These are phyloP conservation scores for Phialocephala sp. DNA, from an alignment of 2,329 filamentous ascomycete species.

Conservation along the genomic window DNA sequence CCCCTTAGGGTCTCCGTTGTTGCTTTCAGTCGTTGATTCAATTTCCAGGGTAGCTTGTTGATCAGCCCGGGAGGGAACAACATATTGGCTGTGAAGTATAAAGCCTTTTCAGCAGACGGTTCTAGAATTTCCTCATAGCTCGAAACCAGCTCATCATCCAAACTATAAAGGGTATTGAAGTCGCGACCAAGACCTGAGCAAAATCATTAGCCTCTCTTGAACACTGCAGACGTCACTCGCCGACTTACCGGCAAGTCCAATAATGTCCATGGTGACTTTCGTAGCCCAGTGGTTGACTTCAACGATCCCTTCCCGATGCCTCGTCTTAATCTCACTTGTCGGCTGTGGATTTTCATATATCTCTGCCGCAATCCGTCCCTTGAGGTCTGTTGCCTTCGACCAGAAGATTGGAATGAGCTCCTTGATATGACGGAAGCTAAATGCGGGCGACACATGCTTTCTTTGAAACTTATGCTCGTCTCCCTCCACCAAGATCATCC, in stretches of 20 bases:
- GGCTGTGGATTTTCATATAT: slow-evolving; percentile 47
- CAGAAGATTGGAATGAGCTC: slow-evolving; percentile 85
- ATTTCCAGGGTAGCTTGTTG: slow-evolving; percentile 66
- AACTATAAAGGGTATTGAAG: slow-evolving; percentile 67
- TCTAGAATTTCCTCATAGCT: slow-evolving; percentile 62
- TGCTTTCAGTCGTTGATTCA: slow-evolving; percentile 66
- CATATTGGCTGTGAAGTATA: slow-evolving; percentile 62
- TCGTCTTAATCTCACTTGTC: slow-evolving; percentile 39
- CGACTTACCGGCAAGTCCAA: slow-evolving; percentile 59
- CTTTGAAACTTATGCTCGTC: slow-evolving; percentile 79
- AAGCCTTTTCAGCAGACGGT: slow-evolving; percentile 55
- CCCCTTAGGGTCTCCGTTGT: slow-evolving; percentile 64
- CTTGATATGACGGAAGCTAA: slow-evolving; percentile 81
- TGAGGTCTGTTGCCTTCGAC: slow-evolving; percentile 72
- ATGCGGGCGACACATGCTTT: slow-evolving; percentile 79
- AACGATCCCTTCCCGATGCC: slow-evolving; percentile 49
- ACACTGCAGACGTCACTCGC: background rate
- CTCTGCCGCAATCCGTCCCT: slow-evolving; percentile 60
- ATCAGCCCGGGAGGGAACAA: slow-evolving; percentile 68
- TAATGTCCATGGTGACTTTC: slow-evolving; percentile 74
- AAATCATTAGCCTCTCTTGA: background rate
- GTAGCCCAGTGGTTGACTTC: slow-evolving; percentile 68
- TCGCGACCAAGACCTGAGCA: slow-evolving; percentile 67
- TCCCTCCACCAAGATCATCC: slow-evolving; percentile 75
- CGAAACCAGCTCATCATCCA: slow-evolving; percentile 61